Evolutionary conservation across 1,284 basidiomycete species (phyloP).

Genomic region (Coniferiporia weirii): DNA sequence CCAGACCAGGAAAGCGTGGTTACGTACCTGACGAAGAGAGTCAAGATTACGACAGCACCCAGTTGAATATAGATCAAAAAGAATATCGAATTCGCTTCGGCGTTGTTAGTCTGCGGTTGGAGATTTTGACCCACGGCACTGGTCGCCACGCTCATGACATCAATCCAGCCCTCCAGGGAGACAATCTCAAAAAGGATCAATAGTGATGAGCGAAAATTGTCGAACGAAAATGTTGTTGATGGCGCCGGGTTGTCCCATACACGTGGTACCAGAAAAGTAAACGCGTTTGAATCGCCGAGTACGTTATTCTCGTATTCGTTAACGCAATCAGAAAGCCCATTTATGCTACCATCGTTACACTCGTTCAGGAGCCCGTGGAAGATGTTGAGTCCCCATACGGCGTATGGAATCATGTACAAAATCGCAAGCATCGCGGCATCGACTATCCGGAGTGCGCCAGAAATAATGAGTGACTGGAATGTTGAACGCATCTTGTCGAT

Average conservation of each 20-base stretch:
- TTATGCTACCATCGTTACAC: slow-evolving; percentile 73
- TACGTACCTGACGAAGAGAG: slow-evolving; percentile 79
- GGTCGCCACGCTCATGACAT: slow-evolving; percentile 84
- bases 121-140: slow-evolving; percentile 66
- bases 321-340: slow-evolving; percentile 62
- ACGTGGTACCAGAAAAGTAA: slow-evolving; percentile 74
- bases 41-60: slow-evolving; percentile 87
- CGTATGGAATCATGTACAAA: slow-evolving; percentile 95
- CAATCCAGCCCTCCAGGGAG: slow-evolving; percentile 93
- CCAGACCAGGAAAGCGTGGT: neutral
- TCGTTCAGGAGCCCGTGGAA: slow-evolving; percentile 82
- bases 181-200: slow-evolving; percentile 97
- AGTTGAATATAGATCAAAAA: slow-evolving; percentile 92
- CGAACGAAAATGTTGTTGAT: slow-evolving; percentile 87
- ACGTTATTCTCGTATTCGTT: slow-evolving; percentile 69
- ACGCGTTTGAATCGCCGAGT: slow-evolving; percentile 39
- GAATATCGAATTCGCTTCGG: slow-evolving; percentile 85
- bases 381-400: slow-evolving; percentile 95
- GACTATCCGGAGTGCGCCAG: slow-evolving; percentile 81
- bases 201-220: slow-evolving; percentile 80
- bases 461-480: slow-evolving; percentile 88
- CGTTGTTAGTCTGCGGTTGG: slow-evolving; percentile 70
- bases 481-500: slow-evolving; percentile 85
- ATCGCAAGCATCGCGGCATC: slow-evolving; percentile 92
- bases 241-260: slow-evolving; percentile 86